These are phyloP conservation scores for Tephrocybe rancida DNA, from an alignment of 768 basidiomycete genomes.

Conservation along the genomic window DNA sequence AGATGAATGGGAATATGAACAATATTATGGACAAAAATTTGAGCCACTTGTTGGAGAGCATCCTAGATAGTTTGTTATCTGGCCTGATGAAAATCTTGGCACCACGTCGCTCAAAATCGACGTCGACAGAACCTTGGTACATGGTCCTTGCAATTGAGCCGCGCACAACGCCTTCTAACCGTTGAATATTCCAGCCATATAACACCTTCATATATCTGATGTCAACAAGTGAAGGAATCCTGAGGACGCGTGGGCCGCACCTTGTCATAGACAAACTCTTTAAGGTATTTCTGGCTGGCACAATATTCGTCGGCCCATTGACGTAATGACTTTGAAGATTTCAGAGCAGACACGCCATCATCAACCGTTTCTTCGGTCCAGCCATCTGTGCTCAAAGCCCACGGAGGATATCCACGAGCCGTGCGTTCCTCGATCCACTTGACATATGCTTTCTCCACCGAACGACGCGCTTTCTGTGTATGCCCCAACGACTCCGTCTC, in stretches of 20 bases:
- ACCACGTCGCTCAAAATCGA: constrained; percentile 51
- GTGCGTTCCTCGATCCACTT: constrained; percentile 47
- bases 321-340: constrained; percentile 62
- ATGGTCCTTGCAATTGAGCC: constrained; percentile 46
- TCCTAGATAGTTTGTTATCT: constrained; percentile 63
- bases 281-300: constrained; percentile 65
- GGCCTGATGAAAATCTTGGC: constrained; percentile 67
- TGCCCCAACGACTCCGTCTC: constrained; percentile 47
- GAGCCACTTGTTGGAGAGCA: constrained; percentile 72
- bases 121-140: constrained; percentile 46
- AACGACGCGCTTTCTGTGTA: constrained; percentile 34
- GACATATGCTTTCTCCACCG: constrained; percentile 43
- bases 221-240: neutral
- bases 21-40: constrained; percentile 68
- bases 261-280: constrained; percentile 79
- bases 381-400: constrained; percentile 30
- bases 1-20: constrained; percentile 78
- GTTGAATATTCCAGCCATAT: constrained; percentile 50
- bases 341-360: constrained; percentile 27
- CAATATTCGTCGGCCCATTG: constrained; percentile 89
- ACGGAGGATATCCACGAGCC: constrained; percentile 52
- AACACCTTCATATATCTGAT: constrained; percentile 28
- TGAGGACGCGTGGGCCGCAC: constrained; percentile 30
- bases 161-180: constrained; percentile 38
- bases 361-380: constrained; percentile 18